Base-by-base conservation (phyloP, 768 basidiomycete species). In the Tulasnella sp. region DNA sequence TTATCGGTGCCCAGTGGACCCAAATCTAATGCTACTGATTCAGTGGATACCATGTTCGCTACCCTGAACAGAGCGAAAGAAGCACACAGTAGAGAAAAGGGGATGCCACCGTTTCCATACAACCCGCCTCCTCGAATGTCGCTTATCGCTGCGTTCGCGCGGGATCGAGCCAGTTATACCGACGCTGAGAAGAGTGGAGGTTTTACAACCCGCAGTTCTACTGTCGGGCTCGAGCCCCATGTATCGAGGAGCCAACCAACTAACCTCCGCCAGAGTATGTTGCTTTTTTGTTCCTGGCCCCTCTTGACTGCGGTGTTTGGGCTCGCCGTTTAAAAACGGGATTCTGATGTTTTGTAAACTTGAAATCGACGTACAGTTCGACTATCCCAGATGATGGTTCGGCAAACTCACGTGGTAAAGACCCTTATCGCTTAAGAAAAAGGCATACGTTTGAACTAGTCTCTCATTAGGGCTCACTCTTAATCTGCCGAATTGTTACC, bases 401-500 rank as follows among this genome's bases (percentile, higher is more conserved):
- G 76, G 9, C 48, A 38, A 44, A 62, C 58, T 19, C 58, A 77
- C 58, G 10, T 38, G 76, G 76, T 77, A 38, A n/a, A 19, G 27
- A 1, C 16, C 34, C 18, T 38, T 14, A 10, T 40, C 19, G 1
- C 31, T 18, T 0, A 31, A 34, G n/a, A 0, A 36, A 46, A 56
- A 4, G 0, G 21, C 46, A n/a, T 21, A 24, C 12, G 6, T 5
- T 7, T 77, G 31, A 77, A 36, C 12, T 34, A 14, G 10, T 71
- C 36, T 24, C 10, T 24, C 0, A 42, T 31, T n/a, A 77, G 76
- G 76, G 36, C 56, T 40, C 48, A n/a, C 24, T 36, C 27, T 36
- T 68, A 9, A 36, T 77, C n/a, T 62, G 76, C n/a, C 31, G 76
- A 18, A 77, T 71, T 21, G n/a, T 77, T 18, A 77, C 76, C 12